Evolutionary conservation across 1,139 yeast species (phyloP), one percentile per base, ranked within the genome.

Genomic region (Insectozyma bohioensis): DNA sequence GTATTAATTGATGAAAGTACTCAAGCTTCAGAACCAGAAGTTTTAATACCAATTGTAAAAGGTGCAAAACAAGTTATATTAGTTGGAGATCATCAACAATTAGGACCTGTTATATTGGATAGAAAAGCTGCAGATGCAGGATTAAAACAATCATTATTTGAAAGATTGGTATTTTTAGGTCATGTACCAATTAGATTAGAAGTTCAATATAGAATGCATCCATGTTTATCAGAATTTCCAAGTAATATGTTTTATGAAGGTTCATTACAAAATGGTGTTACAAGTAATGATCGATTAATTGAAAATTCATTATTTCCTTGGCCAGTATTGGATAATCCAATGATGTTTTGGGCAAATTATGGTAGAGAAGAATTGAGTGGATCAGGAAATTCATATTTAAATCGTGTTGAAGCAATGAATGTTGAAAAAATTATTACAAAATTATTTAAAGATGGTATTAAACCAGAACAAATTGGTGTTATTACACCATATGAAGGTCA

Each of bases 401-500:
- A 90, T 57, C 70, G 96, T 48, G 83, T 86, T 12, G 97, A 90
- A 59, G 96, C 97, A 1, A 80, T 85, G 80, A 86, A 84, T 51
- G 86, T 88, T 47, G 96, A 87, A 56, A 81, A 84, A 53, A 68
- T 85, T 20, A 80, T 90, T 24, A 79, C 92, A 1, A 68, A 75
- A 42, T 66, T 88, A 36, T 84, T 87, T 56, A 75, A 70, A 44
- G 90, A 85, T 47, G 95, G 95, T n/a, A 76, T 88, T 9, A 59
- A 64, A 33, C 88, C 96, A 0, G 73, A 72, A 12, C 95, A 87
- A 53, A 88, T 90, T 52, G 97, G 97, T 53, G 84, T 90, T 23
- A 81, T 90, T 35, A 88, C 97, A 4, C 97, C 97, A 0, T 90
- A 90, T 57, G 95, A 87, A 56, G 97, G 96, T 20, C 97, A 90